Evolutionary conservation across 805 yeast species (phyloP), one percentile per base, ranked within the genome.

Genomic region (Debaryomyces maramus): DNA sequence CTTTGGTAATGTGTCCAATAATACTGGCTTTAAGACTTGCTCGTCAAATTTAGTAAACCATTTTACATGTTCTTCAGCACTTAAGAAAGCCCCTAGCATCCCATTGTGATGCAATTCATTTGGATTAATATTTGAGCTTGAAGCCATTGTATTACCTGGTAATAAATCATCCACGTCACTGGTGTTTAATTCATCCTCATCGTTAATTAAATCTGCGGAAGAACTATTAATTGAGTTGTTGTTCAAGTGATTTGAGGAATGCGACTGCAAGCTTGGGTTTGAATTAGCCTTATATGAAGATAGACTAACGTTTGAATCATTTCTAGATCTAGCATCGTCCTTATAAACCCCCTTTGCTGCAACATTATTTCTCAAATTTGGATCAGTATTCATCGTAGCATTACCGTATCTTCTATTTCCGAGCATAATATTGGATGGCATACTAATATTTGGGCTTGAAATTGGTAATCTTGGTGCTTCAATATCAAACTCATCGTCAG

Each of bases 41-140:
- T 93, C 97, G 58, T 93, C 99, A 56, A 93, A 88, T 51, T 80
- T 84, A 15, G 88, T 84, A 61, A 93, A 93, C 98, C 99, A 91
- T 57, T 78, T 82, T 8, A 90, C 85, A 45, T 82, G 86, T 48
- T 85, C 90, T 46, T 84, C 91, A 1, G 78, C 75, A 44, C 71
- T 69, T 22, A 75, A 54, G 39, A 70, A 64, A 3, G 72, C 66
- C 5, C 70, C 67, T 29, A 69, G 51, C 2, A 68, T 61, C 6
- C 75, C 73, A 29, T 46, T 45, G n/a, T 45, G 45, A 31, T 34
- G 34, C 18, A 14, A 14, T 15, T 17, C 18, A 17, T 32, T 39
- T 9, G 27, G 17, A 14, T 13, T 16, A 13, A 32, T 36, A 14
- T 27, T 18, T 6, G 36, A 18, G 10, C 32, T 30, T 18, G 44